These are phyloP conservation scores for Spathaspora sp. DNA, from an alignment of 805 yeast genomes.

Conservation along the genomic window DNA sequence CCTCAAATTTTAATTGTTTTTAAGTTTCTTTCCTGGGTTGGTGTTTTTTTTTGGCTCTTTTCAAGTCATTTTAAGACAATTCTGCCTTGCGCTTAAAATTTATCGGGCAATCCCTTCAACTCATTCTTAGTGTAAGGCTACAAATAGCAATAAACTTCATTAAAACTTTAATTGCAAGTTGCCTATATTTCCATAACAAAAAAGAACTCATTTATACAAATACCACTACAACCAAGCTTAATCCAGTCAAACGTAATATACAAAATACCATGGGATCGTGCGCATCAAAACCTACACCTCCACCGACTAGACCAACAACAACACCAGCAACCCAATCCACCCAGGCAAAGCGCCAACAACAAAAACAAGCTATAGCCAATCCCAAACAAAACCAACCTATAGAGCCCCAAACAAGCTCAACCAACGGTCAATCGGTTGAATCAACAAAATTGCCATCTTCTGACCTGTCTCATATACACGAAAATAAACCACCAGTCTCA, in stretches of 20 bases:
- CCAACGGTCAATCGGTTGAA: neutral
- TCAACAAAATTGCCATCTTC: slow-evolving; percentile 2
- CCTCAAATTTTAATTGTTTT: neutral
- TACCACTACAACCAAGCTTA: neutral
- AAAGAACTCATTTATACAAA: neutral
- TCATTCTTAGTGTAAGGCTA: neutral
- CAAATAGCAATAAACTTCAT: neutral
- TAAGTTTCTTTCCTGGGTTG: neutral
- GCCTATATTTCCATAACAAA: too few species aligned
- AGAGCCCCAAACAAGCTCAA: neutral
- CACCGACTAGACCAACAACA: neutral
- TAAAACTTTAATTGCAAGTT: too few species aligned
- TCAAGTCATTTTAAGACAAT: neutral
- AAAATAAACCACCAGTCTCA: slow-evolving; percentile 2
- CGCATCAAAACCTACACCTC: slow-evolving; percentile 13
- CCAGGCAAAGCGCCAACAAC: slow-evolving; percentile 16
- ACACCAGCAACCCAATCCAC: slow-evolving; percentile 3
- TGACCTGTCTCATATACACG: slow-evolving; percentile 5
- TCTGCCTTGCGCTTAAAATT: neutral
- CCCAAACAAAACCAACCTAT: neutral
- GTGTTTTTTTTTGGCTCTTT: neutral
- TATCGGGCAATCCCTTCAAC: neutral
- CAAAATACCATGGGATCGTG: slow-evolving; percentile 19
- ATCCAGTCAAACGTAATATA: neutral
- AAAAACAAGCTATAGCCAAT: slow-evolving; percentile 7